Evolutionary conservation across 2,329 filamentous ascomycete species (phyloP).

Genomic region (Penicillium glabrum): DNA sequence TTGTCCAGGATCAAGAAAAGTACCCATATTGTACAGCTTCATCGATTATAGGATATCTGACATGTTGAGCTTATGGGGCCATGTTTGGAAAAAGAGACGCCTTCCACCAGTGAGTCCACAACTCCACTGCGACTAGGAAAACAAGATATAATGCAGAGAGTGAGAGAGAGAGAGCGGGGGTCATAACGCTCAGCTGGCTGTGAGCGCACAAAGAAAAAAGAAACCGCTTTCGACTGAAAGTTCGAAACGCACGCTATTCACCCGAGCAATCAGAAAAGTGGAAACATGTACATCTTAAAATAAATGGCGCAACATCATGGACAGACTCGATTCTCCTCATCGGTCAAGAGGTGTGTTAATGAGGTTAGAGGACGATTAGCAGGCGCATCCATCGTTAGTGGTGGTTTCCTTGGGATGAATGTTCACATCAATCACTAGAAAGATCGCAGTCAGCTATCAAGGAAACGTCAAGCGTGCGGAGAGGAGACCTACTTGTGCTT

Average conservation of each 20-base stretch:
- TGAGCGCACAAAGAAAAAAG: slow-evolving; percentile 15
- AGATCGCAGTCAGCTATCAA: background rate
- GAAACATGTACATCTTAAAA: slow-evolving; percentile 40
- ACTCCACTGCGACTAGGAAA: slow-evolving; percentile 12
- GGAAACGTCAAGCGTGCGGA: slow-evolving; percentile 24
- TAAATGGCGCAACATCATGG: slow-evolving; percentile 36
- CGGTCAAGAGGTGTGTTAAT: slow-evolving; percentile 17
- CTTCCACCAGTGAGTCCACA: slow-evolving; percentile 7
- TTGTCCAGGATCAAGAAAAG: background rate
- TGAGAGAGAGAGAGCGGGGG: slow-evolving; percentile 17
- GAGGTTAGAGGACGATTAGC: slow-evolving; percentile 43
- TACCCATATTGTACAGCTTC: slow-evolving; percentile 24
- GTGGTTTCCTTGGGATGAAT: slow-evolving; percentile 68
- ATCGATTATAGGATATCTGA: slow-evolving; percentile 21
- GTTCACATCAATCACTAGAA: slow-evolving; percentile 88
- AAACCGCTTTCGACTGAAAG: slow-evolving; percentile 18
- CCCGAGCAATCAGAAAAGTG: slow-evolving; percentile 23
- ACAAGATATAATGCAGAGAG: slow-evolving; percentile 19
- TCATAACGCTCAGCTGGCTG: slow-evolving; percentile 19
- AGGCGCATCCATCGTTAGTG: slow-evolving; percentile 72
- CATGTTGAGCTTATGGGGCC: slow-evolving; percentile 11
- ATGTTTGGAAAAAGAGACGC: slow-evolving; percentile 7
- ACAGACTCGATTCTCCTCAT: slow-evolving; percentile 33
- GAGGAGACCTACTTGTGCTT: slow-evolving; percentile 68
- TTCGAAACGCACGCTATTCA: slow-evolving; percentile 35